Evolutionary conservation across 2,329 filamentous ascomycete genomes (phyloP).

Genomic region (Aspergillus eucalypticola): DNA sequence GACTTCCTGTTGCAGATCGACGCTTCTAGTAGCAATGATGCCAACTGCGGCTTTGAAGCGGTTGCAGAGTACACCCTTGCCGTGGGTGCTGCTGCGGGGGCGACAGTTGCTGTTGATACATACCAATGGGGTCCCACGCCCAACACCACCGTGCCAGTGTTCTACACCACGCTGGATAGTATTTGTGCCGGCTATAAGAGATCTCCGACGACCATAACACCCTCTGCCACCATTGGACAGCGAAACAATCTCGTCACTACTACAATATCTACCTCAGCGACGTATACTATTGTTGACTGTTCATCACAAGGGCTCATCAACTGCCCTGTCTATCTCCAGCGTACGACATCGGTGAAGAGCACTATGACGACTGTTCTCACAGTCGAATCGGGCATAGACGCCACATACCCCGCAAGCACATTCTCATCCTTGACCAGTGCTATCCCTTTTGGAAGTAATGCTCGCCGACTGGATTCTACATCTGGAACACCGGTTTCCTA

Average conservation of each 20-base stretch:
- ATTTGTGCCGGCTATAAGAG: constrained; percentile 1
- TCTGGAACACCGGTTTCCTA: constrained; percentile 6
- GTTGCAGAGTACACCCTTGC: constrained; percentile 11
- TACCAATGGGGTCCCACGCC: constrained; percentile 10
- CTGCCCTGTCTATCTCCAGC: constrained; percentile 6
- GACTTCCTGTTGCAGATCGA: constrained; percentile 6
- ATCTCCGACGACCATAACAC: neutral
- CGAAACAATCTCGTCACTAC: constrained; percentile 1
- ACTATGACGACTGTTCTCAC: constrained; percentile 6
- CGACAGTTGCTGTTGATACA: constrained; percentile 9
- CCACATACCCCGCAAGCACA: neutral
- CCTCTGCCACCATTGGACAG: neutral
- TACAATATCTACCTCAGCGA: neutral
- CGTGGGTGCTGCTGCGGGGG: constrained; percentile 8
- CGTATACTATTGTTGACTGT: constrained; percentile 7
- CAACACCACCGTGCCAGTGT: constrained; percentile 7
- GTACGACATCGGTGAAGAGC: neutral
- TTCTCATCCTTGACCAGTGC: neutral
- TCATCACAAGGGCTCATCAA: neutral
- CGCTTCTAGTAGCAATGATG: neutral
- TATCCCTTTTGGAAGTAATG: constrained; percentile 4
- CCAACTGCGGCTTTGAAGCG: constrained; percentile 1
- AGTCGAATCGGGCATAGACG: neutral
- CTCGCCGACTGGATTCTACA: neutral
- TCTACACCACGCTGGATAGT: constrained; percentile 11